phyloP scores from a whole-genome alignment of 768 basidiomycete genomes.

The Podaxis mareebaensis region DNA sequence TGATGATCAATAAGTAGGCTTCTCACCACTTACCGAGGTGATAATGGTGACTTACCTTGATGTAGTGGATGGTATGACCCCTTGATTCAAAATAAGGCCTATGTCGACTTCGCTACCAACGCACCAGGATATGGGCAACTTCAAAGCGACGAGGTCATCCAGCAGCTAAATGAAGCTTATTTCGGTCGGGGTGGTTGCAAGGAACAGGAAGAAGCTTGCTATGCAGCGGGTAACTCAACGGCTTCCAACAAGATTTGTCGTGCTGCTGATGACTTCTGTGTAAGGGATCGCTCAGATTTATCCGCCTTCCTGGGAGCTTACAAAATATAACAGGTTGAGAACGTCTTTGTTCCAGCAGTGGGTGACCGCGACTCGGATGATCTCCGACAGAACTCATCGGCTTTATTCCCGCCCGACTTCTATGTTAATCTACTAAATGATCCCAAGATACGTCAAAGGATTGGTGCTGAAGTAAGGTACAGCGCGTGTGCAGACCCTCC shows the following conservation, averaged over 20 bases:
- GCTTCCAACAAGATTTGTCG: constrained; percentile 51
- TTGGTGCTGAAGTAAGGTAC: constrained; percentile 55
- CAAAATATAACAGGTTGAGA: constrained; percentile 33
- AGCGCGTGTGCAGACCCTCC: constrained; percentile 49
- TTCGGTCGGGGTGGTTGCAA: constrained; percentile 51
- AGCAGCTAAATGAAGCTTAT: constrained; percentile 47
- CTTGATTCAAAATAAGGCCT: constrained; percentile 60
- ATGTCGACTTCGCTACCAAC: constrained; percentile 56
- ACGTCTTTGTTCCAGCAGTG: constrained; percentile 52
- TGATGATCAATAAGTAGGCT: constrained; percentile 61
- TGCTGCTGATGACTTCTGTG: constrained; percentile 56
- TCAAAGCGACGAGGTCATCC: constrained; percentile 45
- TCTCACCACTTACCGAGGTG: neutral
- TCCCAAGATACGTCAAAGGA: constrained; percentile 37
- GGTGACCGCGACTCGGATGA: constrained; percentile 57
- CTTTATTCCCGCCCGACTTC: constrained; percentile 56
- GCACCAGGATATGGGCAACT: constrained; percentile 72
- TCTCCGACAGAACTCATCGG: constrained; percentile 54
- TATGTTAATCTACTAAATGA: constrained; percentile 48
- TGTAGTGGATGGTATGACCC: constrained; percentile 68
- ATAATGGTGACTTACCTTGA: neutral
- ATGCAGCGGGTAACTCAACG: constrained; percentile 47
- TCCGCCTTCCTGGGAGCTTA: neutral
- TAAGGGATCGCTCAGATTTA: constrained; percentile 27
- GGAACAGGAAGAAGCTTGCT: constrained; percentile 57